Evolutionary conservation across 2,329 filamentous ascomycete species (phyloP), one percentile per base, ranked within the genome.

Genomic region (Penicillium sp.): DNA sequence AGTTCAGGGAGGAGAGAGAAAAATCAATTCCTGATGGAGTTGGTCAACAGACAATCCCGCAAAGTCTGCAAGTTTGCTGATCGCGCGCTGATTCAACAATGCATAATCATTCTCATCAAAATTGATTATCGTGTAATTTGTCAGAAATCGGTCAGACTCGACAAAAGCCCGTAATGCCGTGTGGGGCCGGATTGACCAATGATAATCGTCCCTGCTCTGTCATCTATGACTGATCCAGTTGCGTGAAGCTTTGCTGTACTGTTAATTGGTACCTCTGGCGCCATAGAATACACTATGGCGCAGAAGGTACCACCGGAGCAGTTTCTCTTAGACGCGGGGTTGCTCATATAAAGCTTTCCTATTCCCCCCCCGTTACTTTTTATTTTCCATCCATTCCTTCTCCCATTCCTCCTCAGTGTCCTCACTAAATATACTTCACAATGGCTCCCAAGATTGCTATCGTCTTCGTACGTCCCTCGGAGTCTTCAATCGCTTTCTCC

Each of bases 371-470:
- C 50, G 23, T 54, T 49, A 11, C 27, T 44, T 46, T 27, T 31
- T 29, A 44, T 13, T 35, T 57, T 44, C 26, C 44, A 47, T 55
- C 49, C 51, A n/a, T 16, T 35, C 46, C 50, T 29, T 31, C 33
- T 45, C 29, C 44, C 52, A 57, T 59, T 31, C 13, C n/a, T 33
- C 21, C 39, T 33, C 27, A 27, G 14, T 39, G 37, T 31, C 23
- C 27, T 43, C 49, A 60, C 55, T 62, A 39, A 29, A 25, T 26
- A 45, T 50, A 59, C 55, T 61, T 72, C 81, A 83, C 70, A 71
- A 96, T 96, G 92, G 91, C 90, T 80, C 90, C 91, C 77, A 96
- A 91, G 83, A 85, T 96, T 74, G 92, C 92, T 69, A 95, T 96
- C 79, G 86, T 96, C 76, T 96, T 87, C 77, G 90, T 93, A 83